A percentile compares a stretch with the other conserved stretches of the same genome.
Evolutionary conservation across 2,329 filamentous ascomycete genomes (phyloP).

Genomic region (Geosmithia flava): DNA sequence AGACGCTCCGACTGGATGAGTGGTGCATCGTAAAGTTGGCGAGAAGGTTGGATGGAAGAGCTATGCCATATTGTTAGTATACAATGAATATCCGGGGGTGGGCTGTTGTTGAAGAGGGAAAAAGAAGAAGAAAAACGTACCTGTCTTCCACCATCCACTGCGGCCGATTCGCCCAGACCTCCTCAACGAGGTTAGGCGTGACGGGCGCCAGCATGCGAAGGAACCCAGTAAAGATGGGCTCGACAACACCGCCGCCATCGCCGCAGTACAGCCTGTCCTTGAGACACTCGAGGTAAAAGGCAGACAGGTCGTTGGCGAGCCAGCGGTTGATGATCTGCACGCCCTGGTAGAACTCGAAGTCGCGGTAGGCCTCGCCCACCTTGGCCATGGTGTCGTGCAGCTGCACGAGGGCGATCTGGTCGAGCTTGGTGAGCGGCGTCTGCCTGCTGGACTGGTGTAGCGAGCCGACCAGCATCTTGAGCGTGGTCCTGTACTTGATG

Average conservation of each 20-base stretch:
- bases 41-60: slow-evolving; percentile 24
- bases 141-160: slow-evolving; percentile 41
- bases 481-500: slow-evolving; percentile 77
- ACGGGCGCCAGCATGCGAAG: slow-evolving; percentile 71
- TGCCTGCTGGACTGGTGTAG: slow-evolving; percentile 42
- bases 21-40: slow-evolving; percentile 31
- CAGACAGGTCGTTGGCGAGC: slow-evolving; percentile 71
- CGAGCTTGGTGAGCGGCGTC: slow-evolving; percentile 40
- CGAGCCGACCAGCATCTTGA: slow-evolving; percentile 82
- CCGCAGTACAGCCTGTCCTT: slow-evolving; percentile 91
- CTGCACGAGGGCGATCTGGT: slow-evolving; percentile 68
- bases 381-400: slow-evolving; percentile 52
- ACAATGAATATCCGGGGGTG: neutral
- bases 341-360: slow-evolving; percentile 74
- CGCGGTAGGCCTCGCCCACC: slow-evolving; percentile 52
- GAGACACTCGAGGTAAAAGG: slow-evolving; percentile 85
- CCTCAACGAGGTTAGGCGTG: slow-evolving; percentile 73
- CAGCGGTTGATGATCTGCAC: slow-evolving; percentile 65
- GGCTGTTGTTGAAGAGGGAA: no score
- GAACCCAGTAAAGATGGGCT: slow-evolving; percentile 58
- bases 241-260: slow-evolving; percentile 49
- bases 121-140: no score
- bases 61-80: slow-evolving; percentile 6
- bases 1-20: slow-evolving; percentile 27
- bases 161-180: slow-evolving; percentile 73